Percentiles rank a stretch among this genome's conserved stretches.
phyloP scores from a whole-genome alignment of 1,284 basidiomycete genomes.

The Cutaneotrichosporon cavernicola region DNA sequence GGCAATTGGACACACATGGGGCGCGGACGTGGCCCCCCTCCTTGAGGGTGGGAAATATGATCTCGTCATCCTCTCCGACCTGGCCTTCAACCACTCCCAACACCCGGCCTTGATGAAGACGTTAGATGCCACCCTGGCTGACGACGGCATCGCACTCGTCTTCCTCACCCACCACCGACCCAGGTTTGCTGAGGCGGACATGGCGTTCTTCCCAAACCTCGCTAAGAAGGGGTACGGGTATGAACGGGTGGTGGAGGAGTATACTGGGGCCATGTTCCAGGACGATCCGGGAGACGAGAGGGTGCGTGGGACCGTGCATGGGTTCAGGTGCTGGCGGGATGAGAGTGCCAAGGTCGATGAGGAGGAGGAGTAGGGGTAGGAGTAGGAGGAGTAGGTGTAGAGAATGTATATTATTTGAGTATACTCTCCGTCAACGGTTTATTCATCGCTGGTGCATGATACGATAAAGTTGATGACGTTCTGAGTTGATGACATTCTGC shows the following conservation, averaged over 20 bases:
- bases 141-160: slow-evolving; percentile 67
- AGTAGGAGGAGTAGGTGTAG: not conserved
- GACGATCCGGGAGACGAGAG: slow-evolving; percentile 73
- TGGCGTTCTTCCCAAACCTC: slow-evolving; percentile 69
- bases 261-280: slow-evolving; percentile 78
- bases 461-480: too few species aligned
- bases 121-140: slow-evolving; percentile 60
- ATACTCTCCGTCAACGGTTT: too few species aligned
- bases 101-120: slow-evolving; percentile 80
- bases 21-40: slow-evolving; percentile 63
- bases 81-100: slow-evolving; percentile 61
- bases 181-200: slow-evolving; percentile 76
- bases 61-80: slow-evolving; percentile 83
- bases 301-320: slow-evolving; percentile 63
- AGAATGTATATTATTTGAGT: not conserved
- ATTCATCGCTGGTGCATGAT: too few species aligned
- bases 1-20: slow-evolving; percentile 84
- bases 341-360: slow-evolving; percentile 34
- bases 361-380: not conserved
- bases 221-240: slow-evolving; percentile 67
- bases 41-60: slow-evolving; percentile 62
- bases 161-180: slow-evolving; percentile 93
- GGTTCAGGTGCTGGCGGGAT: slow-evolving; percentile 47
- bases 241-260: slow-evolving; percentile 68
- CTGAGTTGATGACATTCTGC: too few species aligned